Evolutionary conservation across 371 early-diverging fungal species (phyloP).

Genomic region (Mucor sp.): DNA sequence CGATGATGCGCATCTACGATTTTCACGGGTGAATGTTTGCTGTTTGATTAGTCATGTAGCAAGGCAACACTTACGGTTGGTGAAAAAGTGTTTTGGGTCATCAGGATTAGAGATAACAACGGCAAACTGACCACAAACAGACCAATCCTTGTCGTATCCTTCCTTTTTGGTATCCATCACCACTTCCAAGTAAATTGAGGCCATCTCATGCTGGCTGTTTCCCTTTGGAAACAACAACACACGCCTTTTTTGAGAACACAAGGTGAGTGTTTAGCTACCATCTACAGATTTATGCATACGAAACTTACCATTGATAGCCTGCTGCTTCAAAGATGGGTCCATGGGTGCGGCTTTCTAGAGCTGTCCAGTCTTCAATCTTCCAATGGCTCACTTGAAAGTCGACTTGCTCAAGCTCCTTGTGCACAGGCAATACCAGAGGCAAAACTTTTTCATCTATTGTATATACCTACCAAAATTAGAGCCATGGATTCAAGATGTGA

Average conservation of each 20-base stretch:
- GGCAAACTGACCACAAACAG: constrained; percentile 83
- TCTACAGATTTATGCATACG: neutral
- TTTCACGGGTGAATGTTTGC: neutral
- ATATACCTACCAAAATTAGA: neutral
- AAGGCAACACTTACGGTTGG: constrained; percentile 63
- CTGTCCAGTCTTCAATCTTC: constrained; percentile 59
- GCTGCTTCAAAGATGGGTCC: constrained; percentile 64
- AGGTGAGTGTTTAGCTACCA: neutral
- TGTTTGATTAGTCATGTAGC: neutral
- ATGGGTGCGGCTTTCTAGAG: constrained; percentile 50
- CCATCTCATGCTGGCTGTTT: constrained; percentile 67
- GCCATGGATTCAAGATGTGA: too few species aligned
- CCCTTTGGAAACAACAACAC: constrained; percentile 90
- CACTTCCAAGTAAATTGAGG: constrained; percentile 84
- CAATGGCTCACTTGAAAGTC: constrained; percentile 59
- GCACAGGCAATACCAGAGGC: constrained; percentile 30
- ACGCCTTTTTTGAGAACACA: constrained; percentile 53
- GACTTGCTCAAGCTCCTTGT: constrained; percentile 48
- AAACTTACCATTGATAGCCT: constrained; percentile 58
- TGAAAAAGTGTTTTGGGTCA: constrained; percentile 62
- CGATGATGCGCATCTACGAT: constrained; percentile 74
- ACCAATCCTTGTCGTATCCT: constrained; percentile 61
- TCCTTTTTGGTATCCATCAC: constrained; percentile 59
- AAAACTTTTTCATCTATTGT: constrained; percentile 35
- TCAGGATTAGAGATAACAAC: constrained; percentile 74